These are phyloP conservation scores for Bathelium albidoporum DNA, from an alignment of 495 filamentous ascomycete genomes.

Conservation along the genomic window DNA sequence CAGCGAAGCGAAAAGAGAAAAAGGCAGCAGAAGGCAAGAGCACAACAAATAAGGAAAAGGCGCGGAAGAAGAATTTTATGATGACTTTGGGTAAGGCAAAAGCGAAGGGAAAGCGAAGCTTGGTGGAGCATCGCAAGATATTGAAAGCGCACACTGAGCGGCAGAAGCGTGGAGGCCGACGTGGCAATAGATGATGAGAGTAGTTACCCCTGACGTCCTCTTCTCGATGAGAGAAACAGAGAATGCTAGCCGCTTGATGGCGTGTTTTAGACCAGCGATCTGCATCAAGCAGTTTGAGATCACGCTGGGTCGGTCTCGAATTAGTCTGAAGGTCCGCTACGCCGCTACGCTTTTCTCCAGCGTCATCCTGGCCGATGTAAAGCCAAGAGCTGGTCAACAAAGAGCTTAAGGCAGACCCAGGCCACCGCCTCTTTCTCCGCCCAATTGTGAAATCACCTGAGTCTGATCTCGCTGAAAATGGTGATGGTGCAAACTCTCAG, in stretches of 20 bases:
- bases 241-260: too few relatives aligned
- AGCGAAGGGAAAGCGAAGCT: constrained; percentile 82
- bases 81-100: constrained; percentile 96
- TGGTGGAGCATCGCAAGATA: constrained; percentile 67
- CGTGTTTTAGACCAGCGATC: too few relatives aligned
- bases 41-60: constrained; percentile 96
- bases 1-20: constrained; percentile 68
- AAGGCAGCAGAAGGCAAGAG: constrained; percentile 84
- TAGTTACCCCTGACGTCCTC: not conserved
- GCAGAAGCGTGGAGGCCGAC: constrained; percentile 72
- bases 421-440: not conserved
- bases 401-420: not conserved
- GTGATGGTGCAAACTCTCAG: not conserved
- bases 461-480: not conserved
- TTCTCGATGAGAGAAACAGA: too few relatives aligned
- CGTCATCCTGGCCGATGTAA: too few relatives aligned
- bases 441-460: not conserved
- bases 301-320: not conserved
- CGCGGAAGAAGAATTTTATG: constrained; percentile 89
- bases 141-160: constrained; percentile 74
- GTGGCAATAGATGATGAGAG: constrained; percentile 46
- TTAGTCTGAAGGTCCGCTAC: not conserved
- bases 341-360: too few relatives aligned
- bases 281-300: too few relatives aligned
- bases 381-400: not conserved